Evolutionary conservation across 2,329 filamentous ascomycete genomes (phyloP).

Genomic region (Sclerotiophoma versabilis): DNA sequence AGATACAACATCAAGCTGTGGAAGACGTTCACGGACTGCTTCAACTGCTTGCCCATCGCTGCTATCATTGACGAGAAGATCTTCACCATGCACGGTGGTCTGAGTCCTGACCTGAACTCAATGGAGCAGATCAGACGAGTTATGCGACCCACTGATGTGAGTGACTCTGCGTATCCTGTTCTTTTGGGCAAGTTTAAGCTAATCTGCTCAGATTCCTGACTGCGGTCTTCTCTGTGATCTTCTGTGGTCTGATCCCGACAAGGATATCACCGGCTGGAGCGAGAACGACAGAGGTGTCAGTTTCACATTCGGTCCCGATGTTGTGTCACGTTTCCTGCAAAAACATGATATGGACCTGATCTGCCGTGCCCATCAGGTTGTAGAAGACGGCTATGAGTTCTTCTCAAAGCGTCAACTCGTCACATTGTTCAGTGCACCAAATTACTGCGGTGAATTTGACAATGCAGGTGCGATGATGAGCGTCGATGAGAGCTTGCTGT

Average conservation of each 20-base stretch:
- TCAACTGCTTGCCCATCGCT: conserved; percentile 98
- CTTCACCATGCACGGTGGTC: conserved; percentile 98
- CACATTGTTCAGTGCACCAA: conserved; percentile 96
- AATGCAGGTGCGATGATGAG: conserved; percentile 99
- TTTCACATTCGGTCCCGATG: conserved; percentile 97
- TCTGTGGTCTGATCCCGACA: conserved; percentile 98
- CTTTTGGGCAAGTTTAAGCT: conserved; percentile 36
- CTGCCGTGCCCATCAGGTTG: conserved; percentile 97
- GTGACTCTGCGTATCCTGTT: conserved; percentile 50
- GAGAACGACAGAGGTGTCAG: conserved; percentile 99
- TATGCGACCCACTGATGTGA: conserved; percentile 98
- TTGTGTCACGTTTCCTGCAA: conserved; percentile 95
- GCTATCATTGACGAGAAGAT: conserved; percentile 99
- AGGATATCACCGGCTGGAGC: conserved; percentile 98
- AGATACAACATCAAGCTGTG: conserved; percentile 99
- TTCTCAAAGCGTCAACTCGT: conserved; percentile 98
- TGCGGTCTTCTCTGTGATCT: conserved; percentile 97
- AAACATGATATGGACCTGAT: conserved; percentile 99
- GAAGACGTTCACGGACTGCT: conserved; percentile 99
- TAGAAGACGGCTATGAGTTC: conserved; percentile 99
- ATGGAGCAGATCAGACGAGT: conserved; percentile 99
- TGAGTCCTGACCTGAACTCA: conserved; percentile 96
- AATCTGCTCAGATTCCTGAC: conserved; percentile 82
- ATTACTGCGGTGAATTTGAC: conserved; percentile 99
- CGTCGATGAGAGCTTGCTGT: conserved; percentile 96